A percentile compares a stretch with the other conserved stretches of the same genome.
Conservation (phyloP, 2,329 filamentous ascomycete species). For the Neodidymelliopsis sp. region DNA sequence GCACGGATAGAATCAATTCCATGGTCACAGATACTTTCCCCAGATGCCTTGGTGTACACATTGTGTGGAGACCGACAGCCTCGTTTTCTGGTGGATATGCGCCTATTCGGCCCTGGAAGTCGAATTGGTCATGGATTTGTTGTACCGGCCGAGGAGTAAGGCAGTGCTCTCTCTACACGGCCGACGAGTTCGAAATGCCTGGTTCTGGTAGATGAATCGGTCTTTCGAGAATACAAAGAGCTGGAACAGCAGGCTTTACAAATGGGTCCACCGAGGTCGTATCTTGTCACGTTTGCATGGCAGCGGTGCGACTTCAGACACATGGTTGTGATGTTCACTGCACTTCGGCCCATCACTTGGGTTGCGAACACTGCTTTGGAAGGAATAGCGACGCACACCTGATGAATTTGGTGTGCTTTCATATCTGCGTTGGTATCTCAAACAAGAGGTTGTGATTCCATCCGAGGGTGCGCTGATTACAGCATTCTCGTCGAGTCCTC, state of each 20-base stretch:
- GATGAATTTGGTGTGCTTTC: background rate
- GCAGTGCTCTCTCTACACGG: too few relatives aligned
- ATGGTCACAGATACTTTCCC: background rate
- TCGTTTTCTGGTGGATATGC: background rate
- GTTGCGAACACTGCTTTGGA: background rate
- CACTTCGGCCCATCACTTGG: too few relatives aligned
- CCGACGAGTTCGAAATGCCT: too few relatives aligned
- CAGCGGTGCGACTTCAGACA: background rate
- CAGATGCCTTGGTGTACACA: background rate
- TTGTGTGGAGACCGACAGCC: background rate
- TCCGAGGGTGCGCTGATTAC: conserved; percentile 2
- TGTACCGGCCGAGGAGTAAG: too few relatives aligned
- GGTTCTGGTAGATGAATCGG: too few relatives aligned
- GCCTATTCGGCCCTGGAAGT: background rate
- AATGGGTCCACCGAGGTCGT: too few relatives aligned
- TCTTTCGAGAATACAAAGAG: too few relatives aligned
- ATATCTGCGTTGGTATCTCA: background rate
- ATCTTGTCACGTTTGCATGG: too few relatives aligned
- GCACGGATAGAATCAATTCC: background rate
- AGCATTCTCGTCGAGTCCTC: conserved; percentile 19
- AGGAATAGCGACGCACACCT: background rate
- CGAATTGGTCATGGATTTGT: too few relatives aligned
- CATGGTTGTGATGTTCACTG: background rate
- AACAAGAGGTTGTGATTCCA: background rate
- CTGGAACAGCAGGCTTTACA: too few relatives aligned